A percentile compares a stretch with the other conserved stretches of the same genome.
phyloP scores from a whole-genome alignment of 768 basidiomycete genomes.

The Serendipita sp. region DNA sequence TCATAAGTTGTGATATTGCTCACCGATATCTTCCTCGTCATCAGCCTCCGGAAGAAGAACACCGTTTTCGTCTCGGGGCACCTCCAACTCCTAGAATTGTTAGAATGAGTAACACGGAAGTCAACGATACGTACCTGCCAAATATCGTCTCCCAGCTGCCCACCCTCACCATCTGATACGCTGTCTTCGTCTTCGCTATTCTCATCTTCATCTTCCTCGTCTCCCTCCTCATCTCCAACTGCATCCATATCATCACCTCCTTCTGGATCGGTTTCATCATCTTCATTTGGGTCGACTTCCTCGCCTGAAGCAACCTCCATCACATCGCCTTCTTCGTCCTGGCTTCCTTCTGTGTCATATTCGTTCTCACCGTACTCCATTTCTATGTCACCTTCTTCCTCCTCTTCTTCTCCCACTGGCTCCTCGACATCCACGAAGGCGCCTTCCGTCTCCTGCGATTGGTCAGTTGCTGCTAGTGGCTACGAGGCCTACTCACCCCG shows the following conservation, averaged over 20 bases:
- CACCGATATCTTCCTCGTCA: conserved; percentile 19
- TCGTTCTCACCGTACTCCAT: conserved; percentile 11
- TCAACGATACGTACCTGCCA: conserved; percentile 33
- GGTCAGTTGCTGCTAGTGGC: conserved; percentile 9
- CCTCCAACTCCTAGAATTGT: conserved; percentile 21
- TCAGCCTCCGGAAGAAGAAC: conserved; percentile 19
- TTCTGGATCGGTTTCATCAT: conserved; percentile 37
- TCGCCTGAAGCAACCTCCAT: conserved; percentile 73
- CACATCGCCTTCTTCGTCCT: conserved; percentile 76
- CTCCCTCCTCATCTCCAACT: conserved; percentile 40
- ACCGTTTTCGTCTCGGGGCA: conserved; percentile 20
- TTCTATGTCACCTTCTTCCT: conserved; percentile 57
- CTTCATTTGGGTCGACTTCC: conserved; percentile 36
- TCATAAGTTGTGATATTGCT: conserved; percentile 12
- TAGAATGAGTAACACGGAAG: not conserved
- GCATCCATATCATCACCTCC: conserved; percentile 44
- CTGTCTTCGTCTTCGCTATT: conserved; percentile 25
- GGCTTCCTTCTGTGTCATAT: conserved; percentile 14
- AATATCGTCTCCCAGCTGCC: conserved; percentile 36
- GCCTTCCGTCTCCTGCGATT: conserved; percentile 57
- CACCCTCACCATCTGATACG: conserved; percentile 32
- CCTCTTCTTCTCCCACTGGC: conserved; percentile 43
- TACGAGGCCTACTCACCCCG: conserved; percentile 41
- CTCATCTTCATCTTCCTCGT: conserved; percentile 45
- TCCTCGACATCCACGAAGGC: conserved; percentile 38